Evolutionary conservation across 164 flowering plant genomes (phyloP).

Genomic region (Chimonanthus praecox): DNA sequence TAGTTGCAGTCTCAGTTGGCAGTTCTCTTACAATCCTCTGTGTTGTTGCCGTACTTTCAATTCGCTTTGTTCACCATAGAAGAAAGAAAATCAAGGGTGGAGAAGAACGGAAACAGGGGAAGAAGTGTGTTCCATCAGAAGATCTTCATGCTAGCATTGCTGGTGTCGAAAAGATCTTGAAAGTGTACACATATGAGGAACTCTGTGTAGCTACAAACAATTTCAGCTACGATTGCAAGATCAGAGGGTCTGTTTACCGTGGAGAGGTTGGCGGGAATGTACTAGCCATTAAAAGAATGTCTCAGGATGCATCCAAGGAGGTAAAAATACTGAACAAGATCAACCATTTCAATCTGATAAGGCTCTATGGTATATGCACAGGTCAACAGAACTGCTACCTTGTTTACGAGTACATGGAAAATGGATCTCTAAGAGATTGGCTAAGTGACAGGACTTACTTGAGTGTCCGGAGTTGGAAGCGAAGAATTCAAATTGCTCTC

Average conservation of each 20-base stretch:
- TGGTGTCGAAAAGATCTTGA: conserved; percentile 25
- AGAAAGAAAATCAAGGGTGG: background rate
- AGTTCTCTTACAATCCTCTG: conserved; percentile 18
- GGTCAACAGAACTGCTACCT: conserved; percentile 34
- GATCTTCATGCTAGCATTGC: conserved; percentile 22
- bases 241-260: conserved; percentile 46
- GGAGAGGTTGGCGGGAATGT: conserved; percentile 32
- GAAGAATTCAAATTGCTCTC: conserved; percentile 7
- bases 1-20: conserved; percentile 41
- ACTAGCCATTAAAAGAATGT: conserved; percentile 42
- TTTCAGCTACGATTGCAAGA: conserved; percentile 34
- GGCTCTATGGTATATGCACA: conserved; percentile 41
- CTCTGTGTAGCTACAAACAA: conserved; percentile 39
- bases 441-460: conserved; percentile 12
- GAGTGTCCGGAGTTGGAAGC: conserved; percentile 11
- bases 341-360: conserved; percentile 59
- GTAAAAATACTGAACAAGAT: conserved; percentile 39
- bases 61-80: conserved; percentile 15
- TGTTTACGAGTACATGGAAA: conserved; percentile 50
- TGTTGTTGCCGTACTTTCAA: conserved; percentile 2
- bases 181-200: conserved; percentile 32
- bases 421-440: conserved; percentile 54
- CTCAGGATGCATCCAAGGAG: conserved; percentile 34
- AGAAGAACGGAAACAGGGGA: background rate
- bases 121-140: conserved; percentile 13